Conservation (phyloP, 2,329 filamentous ascomycete species). For the Daldinia eschscholtzii region DNA sequence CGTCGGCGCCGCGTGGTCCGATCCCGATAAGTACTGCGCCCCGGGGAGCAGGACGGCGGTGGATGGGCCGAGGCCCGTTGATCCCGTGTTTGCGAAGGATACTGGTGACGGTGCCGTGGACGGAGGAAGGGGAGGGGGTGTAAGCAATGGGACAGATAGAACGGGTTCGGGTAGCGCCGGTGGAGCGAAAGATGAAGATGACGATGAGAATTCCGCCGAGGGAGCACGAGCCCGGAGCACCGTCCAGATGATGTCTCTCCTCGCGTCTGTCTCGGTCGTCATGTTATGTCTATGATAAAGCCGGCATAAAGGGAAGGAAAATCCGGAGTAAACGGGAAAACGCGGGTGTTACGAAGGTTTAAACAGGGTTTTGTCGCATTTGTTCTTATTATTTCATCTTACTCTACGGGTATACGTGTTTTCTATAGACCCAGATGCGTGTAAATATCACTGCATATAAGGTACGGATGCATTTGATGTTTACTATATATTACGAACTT, state of each 20-base stretch:
- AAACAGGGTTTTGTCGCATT: background rate
- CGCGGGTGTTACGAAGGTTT: background rate
- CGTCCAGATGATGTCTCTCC: conserved; percentile 3
- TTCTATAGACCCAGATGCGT: background rate
- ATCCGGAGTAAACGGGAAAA: background rate
- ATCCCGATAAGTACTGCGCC: conserved; percentile 52
- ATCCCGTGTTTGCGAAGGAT: conserved; percentile 37
- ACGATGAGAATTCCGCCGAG: conserved; percentile 15
- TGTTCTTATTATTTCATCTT: background rate
- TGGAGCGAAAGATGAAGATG: conserved; percentile 1
- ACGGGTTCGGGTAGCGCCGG: background rate
- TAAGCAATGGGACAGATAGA: no score
- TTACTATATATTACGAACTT: background rate
- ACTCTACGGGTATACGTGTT: background rate
- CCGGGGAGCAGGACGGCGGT: conserved; percentile 49
- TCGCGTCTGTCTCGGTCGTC: conserved; percentile 8
- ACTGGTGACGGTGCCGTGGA: background rate
- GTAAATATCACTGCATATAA: background rate
- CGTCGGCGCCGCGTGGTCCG: conserved; percentile 55
- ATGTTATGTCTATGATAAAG: conserved; percentile 18
- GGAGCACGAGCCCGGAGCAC: background rate
- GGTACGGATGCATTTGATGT: no score
- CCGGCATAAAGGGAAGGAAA: background rate
- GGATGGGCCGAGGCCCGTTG: conserved; percentile 35
- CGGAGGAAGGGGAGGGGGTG: background rate